phyloP scores from a whole-genome alignment of 1,139 yeast species.

The Blastobotrys buckinghamii region DNA sequence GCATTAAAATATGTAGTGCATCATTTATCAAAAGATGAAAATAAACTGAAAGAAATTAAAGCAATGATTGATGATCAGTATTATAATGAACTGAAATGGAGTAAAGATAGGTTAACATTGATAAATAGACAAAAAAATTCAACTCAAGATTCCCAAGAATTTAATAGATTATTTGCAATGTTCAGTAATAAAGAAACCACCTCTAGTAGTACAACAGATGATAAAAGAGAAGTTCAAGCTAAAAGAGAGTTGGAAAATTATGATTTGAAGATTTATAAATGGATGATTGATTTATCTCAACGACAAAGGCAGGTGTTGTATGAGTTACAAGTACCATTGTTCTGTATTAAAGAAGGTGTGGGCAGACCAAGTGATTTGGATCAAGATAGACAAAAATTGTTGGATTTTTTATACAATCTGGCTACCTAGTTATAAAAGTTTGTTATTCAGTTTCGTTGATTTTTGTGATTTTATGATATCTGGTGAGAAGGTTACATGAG shows the following conservation, averaged over 20 bases:
- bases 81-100: slow-evolving; percentile 22
- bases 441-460: neutral
- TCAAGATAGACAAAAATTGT: slow-evolving; percentile 19
- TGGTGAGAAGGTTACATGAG: too few species aligned
- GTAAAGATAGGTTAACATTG: slow-evolving; percentile 17
- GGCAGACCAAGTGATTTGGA: slow-evolving; percentile 4
- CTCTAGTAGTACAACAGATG: too few species aligned
- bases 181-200: too few species aligned
- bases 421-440: neutral
- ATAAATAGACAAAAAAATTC: slow-evolving; percentile 14
- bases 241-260: slow-evolving; percentile 13
- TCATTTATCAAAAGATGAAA: slow-evolving; percentile 18
- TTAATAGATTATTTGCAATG: slow-evolving; percentile 19
- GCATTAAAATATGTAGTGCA: slow-evolving; percentile 24
- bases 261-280: slow-evolving; percentile 20
- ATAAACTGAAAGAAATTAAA: slow-evolving; percentile 17
- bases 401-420: slow-evolving; percentile 22
- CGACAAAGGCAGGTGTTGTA: slow-evolving; percentile 18
- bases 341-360: slow-evolving; percentile 18
- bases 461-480: too few species aligned
- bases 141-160: slow-evolving; percentile 17
- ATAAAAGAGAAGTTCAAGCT: neutral
- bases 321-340: slow-evolving; percentile 25
- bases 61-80: slow-evolving; percentile 23
- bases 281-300: slow-evolving; percentile 15